A percentile compares a stretch with the other conserved stretches of the same genome.
These are phyloP conservation scores for Anisodus tanguticus DNA, from an alignment of 257 asterid genomes.

Conservation along the genomic window DNA sequence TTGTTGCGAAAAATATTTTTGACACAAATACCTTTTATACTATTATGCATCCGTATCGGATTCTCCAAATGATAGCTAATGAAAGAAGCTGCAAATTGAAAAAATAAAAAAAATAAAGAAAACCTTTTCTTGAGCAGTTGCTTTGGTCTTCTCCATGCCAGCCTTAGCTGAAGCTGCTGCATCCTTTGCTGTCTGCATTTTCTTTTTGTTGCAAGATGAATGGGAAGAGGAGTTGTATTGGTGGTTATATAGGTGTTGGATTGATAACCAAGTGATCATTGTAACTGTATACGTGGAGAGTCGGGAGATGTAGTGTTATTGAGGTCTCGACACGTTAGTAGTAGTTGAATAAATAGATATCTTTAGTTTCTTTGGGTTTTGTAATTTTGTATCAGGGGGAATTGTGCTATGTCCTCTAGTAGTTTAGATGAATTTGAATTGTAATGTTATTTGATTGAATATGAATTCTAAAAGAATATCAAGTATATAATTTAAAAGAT, in stretches of 20 bases:
- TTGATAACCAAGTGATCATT: background rate
- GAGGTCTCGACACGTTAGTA: background rate
- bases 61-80: too few species aligned
- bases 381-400: background rate
- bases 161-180: slow-evolving; percentile 57
- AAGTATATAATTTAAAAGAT: too few species aligned
- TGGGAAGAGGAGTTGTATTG: fast-evolving
- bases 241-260: background rate
- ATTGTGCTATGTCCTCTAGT: too few species aligned
- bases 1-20: too few species aligned
- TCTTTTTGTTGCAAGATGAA: too few species aligned
- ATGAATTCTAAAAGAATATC: too few species aligned
- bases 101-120: too few species aligned
- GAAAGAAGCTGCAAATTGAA: too few species aligned
- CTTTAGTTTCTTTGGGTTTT: background rate
- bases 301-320: background rate
- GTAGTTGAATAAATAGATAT: background rate
- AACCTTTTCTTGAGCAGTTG: slow-evolving; percentile 46
- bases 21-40: too few species aligned
- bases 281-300: background rate
- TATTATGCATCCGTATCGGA: too few species aligned
- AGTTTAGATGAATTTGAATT: background rate
- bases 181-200: slow-evolving; percentile 60
- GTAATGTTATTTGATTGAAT: background rate
- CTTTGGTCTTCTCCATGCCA: slow-evolving; percentile 73